phyloP scores from a whole-genome alignment of 2,329 filamentous ascomycete genomes.

The Fusarium sp. region DNA sequence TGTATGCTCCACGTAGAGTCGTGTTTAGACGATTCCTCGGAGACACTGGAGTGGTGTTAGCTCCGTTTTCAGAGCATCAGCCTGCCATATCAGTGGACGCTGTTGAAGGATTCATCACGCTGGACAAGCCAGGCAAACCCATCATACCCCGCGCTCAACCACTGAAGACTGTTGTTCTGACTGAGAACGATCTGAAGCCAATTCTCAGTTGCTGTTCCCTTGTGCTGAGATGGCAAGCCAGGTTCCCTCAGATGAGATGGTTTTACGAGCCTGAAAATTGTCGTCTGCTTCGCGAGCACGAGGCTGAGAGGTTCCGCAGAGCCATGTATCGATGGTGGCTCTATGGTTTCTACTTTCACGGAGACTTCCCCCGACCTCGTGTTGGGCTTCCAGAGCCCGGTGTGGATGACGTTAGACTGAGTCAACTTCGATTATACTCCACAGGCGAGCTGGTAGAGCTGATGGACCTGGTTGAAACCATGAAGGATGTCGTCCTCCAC shows the following conservation, averaged over 20 bases:
- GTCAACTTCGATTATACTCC: slow-evolving; percentile 54
- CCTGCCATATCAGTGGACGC: background rate
- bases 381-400: slow-evolving; percentile 50
- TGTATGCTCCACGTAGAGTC: slow-evolving; percentile 51
- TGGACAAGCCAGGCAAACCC: slow-evolving; percentile 34
- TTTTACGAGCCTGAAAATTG: slow-evolving; percentile 55
- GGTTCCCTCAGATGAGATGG: slow-evolving; percentile 56
- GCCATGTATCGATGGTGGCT: slow-evolving; percentile 64
- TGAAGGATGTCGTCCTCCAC: slow-evolving; percentile 54
- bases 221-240: slow-evolving; percentile 50
- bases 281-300: slow-evolving; percentile 52
- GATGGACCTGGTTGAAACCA: slow-evolving; percentile 54
- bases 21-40: slow-evolving; percentile 49
- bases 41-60: slow-evolving; percentile 43
- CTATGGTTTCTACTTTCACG: slow-evolving; percentile 61
- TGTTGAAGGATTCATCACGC: slow-evolving; percentile 31
- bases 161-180: slow-evolving; percentile 42
- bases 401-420: slow-evolving; percentile 52
- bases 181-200: slow-evolving; percentile 44
- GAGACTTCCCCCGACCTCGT: slow-evolving; percentile 50
- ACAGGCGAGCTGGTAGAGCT: slow-evolving; percentile 56
- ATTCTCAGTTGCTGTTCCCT: slow-evolving; percentile 48
- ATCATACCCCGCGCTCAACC: background rate
- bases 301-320: slow-evolving; percentile 57
- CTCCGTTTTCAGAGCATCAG: slow-evolving; percentile 19